These are phyloP conservation scores for Kodamaea fungicola DNA, from an alignment of 1,139 yeast species.

Conservation along the genomic window DNA sequence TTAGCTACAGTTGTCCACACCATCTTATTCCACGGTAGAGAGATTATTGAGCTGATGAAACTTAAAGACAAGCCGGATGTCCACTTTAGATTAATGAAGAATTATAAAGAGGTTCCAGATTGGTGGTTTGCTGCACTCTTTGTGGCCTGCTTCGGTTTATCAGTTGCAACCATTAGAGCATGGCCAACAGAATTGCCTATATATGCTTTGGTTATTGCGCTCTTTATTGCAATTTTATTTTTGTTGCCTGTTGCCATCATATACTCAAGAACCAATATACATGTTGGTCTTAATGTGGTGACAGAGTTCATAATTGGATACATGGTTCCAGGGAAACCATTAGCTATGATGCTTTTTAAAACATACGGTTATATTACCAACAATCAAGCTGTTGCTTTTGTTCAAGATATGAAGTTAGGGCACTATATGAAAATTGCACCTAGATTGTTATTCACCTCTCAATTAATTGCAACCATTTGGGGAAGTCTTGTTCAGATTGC, in stretches of 20 bases:
- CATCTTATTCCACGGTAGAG: constrained; percentile 35
- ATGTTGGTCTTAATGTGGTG: constrained; percentile 44
- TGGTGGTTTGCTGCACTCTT: constrained; percentile 59
- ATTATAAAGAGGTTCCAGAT: constrained; percentile 58
- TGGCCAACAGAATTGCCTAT: constrained; percentile 43
- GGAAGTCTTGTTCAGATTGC: constrained; percentile 43
- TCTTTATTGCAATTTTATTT: constrained; percentile 37
- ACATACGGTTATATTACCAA: constrained; percentile 49
- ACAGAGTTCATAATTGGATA: constrained; percentile 46
- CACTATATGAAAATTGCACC: constrained; percentile 54
- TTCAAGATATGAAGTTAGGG: constrained; percentile 54
- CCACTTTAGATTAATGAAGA: constrained; percentile 34
- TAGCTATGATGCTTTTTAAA: constrained; percentile 47
- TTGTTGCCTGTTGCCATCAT: constrained; percentile 43
- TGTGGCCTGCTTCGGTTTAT: constrained; percentile 34
- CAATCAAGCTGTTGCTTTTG: constrained; percentile 50
- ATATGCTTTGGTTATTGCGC: constrained; percentile 35
- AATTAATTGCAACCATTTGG: constrained; percentile 46
- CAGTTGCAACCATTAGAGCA: constrained; percentile 36
- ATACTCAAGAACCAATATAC: constrained; percentile 40
- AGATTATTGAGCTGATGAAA: constrained; percentile 24
- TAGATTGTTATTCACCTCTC: constrained; percentile 41
- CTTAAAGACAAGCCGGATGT: constrained; percentile 35
- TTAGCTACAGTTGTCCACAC: constrained; percentile 37
- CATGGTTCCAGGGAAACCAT: constrained; percentile 46